These are phyloP conservation scores for Eucalyptus brandiana DNA, from an alignment of 345 rosid species.

Conservation along the genomic window DNA sequence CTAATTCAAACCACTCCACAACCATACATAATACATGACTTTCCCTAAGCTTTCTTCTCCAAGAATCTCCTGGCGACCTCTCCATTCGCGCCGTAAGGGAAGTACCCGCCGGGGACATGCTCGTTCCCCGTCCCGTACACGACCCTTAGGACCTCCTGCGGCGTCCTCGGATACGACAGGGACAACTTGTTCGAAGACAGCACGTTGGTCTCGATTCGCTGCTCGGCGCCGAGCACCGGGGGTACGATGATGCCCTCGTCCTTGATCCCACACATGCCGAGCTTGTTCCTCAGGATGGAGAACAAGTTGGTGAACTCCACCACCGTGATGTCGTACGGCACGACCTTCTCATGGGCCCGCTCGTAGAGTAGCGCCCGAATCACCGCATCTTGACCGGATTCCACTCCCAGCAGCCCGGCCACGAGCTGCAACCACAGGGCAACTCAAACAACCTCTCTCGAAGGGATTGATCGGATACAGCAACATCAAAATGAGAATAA, in stretches of 20 bases:
- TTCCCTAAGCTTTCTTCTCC: background rate
- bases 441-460: background rate
- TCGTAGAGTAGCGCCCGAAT: constrained; percentile 4
- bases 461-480: background rate
- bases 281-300: constrained; percentile 27
- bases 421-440: background rate
- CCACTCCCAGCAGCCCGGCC: constrained; percentile 4
- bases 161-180: constrained; percentile 25
- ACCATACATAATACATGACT: background rate
- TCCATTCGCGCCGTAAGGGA: constrained; percentile 34
- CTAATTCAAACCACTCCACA: background rate
- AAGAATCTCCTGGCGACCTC: constrained; percentile 6
- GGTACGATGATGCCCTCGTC: constrained; percentile 42
- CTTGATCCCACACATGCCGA: constrained; percentile 30
- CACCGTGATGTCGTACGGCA: constrained; percentile 28
- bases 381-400: constrained; percentile 17
- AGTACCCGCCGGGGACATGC: constrained; percentile 33
- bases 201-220: constrained; percentile 11
- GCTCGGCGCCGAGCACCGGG: constrained; percentile 22
- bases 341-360: constrained; percentile 5
- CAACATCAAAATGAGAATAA: too few species aligned
- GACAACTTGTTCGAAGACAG: constrained; percentile 7
- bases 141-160: constrained; percentile 28
- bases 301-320: constrained; percentile 28
- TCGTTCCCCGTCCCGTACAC: constrained; percentile 33